Evolutionary conservation across 331 rosid species (phyloP), one percentile per base, ranked within the genome.

Genomic region (Saraca asoca): DNA sequence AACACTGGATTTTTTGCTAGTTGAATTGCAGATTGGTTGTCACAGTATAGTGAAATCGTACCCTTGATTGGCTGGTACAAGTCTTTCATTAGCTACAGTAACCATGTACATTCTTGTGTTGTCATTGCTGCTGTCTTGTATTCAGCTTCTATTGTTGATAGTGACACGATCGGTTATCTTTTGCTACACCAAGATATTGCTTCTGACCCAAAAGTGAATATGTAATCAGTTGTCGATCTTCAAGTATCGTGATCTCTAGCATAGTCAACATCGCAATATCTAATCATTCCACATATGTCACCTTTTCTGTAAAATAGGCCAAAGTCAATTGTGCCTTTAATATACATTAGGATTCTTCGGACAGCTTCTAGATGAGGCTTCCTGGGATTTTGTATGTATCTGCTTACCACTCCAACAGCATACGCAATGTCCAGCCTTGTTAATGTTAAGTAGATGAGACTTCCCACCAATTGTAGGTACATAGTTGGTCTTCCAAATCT

Each of bases 91-190:
- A 24, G 31, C 3, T 24, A 3, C 31, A 24, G 1, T 3, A 24
- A 24, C 62, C 71, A 66, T 6, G 38, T 66, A 15, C 34, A 34
- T 37, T 66, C 52, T 67, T 67, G 29, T 24, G 57, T 13, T 67
- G 5, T 10, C 49, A 45, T 44, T 51, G 54, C 12, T 31, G 7
- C 65, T n/a, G 41, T 37, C 60, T n/a, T 14, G 9, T 59, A 59
- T 17, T 59, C 15, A 31, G 55, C 55, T 15, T 50, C 55, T 6
- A 24, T 50, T 6, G 29, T 50, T 50, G 29, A 50, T 15, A 50
- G 2, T 1, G 29, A 50, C 12, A 50, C 29, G 1, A 9, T 50
- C 2, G 18, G 55, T 50, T 50, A 24, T 41, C 52, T 50, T 10
- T 18, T 76, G 35, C 38, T 76, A 51, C 50, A 50, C 60, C 34